phyloP scores from a whole-genome alignment of 2,329 filamentous ascomycete species.

The Nemania diffusa region DNA sequence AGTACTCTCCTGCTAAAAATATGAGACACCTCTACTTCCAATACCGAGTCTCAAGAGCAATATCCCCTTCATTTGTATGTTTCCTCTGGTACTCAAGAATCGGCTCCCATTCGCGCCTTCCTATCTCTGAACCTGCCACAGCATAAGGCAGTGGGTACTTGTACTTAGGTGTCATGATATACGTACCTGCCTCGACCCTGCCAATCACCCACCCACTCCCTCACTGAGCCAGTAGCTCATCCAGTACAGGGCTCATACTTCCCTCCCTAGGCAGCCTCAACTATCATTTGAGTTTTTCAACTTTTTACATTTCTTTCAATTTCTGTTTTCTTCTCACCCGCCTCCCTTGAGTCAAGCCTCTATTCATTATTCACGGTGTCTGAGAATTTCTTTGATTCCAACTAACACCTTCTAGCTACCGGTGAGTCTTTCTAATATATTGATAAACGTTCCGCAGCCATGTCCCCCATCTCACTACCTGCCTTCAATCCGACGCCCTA shows the following conservation, averaged over 20 bases:
- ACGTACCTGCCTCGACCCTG: neutral
- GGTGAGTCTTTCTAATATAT: conserved; percentile 4
- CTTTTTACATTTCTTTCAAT: neutral
- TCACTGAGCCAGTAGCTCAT: neutral
- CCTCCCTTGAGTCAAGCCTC: neutral
- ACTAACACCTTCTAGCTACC: neutral
- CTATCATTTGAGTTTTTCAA: neutral
- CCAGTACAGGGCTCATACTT: neutral
- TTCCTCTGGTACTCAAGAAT: neutral
- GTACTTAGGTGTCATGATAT: neutral
- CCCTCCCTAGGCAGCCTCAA: conserved; percentile 2
- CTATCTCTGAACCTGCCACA: neutral
- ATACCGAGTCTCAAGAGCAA: neutral
- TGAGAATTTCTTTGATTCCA: neutral
- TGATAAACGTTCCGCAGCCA: neutral
- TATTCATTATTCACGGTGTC: neutral
- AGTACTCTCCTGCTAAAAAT: neutral
- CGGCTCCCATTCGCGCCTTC: neutral
- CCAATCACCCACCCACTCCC: neutral
- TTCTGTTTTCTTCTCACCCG: neutral
- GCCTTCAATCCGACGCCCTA: no score
- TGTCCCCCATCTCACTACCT: neutral
- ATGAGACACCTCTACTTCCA: neutral
- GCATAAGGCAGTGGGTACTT: neutral
- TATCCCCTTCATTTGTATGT: neutral